Base-by-base conservation (phyloP, 2,329 filamentous ascomycete species). In the Cytospora leucostoma region DNA sequence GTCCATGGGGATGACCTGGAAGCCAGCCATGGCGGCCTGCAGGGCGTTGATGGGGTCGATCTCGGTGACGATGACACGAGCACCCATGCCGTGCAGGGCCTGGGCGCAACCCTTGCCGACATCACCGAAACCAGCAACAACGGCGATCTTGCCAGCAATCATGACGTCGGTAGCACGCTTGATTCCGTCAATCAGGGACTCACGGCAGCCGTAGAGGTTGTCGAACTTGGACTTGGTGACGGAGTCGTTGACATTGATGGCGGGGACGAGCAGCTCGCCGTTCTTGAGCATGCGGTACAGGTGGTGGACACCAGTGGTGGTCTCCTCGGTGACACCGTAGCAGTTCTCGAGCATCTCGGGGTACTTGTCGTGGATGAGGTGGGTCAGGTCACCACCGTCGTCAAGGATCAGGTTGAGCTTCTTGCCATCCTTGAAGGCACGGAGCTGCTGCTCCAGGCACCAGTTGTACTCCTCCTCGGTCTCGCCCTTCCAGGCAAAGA, bases 191-290 rank as follows among this genome's bases (percentile, higher is more conserved):
- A 99, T 89, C 74, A 99, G 90, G 69, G 94, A 97, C 85, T 98
- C 95, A 78, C 93, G 90, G 92, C 95, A 98, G 77, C 95, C 94
- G 88, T 98, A 99, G 70, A 98, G 84, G 89, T 99, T 99, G 88
- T 98, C 95, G 79, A 99, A 99, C 88, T 99, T 99, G 83, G 93
- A 97, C 90, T 98, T 99, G 81, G 95, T 99, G 77, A 99, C 94
- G 65, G 91, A 93, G 88, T 99, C 94, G 85, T 99, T 98, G 86
- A 99, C 94, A 82, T 99, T 99, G 89, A 98, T 92, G 80, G 94
- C 86, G 71, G 95, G 95, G 71, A 97, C 91, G 68, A 97, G 89
- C 70, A 98, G 92, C 80, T 88, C 85, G 78, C 87, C 86, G 72
- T 91, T 88, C 87, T 95, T 97, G 79, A 98, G 83, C 93, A 97